Percentiles rank a stretch among this genome's conserved stretches.
Evolutionary conservation across 352 stramenopile species (phyloP).

Genomic region (Phytophthora cajani): DNA sequence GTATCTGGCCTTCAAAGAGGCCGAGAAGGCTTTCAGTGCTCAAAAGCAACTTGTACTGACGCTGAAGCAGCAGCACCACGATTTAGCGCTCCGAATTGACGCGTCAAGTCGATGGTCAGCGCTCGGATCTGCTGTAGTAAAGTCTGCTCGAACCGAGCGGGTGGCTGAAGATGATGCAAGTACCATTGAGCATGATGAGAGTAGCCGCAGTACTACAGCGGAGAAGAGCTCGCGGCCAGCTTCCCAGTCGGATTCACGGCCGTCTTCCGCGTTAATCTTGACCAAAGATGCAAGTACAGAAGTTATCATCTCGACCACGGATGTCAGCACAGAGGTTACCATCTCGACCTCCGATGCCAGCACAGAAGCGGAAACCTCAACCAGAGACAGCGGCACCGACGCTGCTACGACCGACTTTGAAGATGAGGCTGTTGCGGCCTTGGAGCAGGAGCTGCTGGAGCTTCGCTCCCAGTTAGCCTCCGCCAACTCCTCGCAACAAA

Average conservation of each 20-base stretch:
- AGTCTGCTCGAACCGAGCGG: constrained; percentile 11
- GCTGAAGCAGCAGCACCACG: constrained; percentile 60
- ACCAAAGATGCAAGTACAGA: constrained; percentile 8
- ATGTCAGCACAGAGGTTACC: not conserved
- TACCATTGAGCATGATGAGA: not conserved
- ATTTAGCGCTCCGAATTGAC: constrained; percentile 54
- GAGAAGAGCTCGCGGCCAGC: constrained; percentile 17
- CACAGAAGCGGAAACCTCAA: constrained; percentile 10
- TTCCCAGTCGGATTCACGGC: constrained; percentile 12
- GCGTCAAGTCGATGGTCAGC: constrained; percentile 58
- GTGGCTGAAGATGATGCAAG: not conserved
- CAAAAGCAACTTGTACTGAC: constrained; percentile 45
- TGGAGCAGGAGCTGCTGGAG: constrained; percentile 43
- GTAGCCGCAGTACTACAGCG: constrained; percentile 1
- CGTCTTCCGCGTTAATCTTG: constrained; percentile 1
- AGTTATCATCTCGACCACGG: constrained; percentile 16
- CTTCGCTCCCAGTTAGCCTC: constrained; percentile 37
- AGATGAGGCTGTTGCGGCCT: constrained; percentile 14
- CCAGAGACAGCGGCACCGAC: constrained; percentile 29
- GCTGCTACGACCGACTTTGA: constrained; percentile 2
- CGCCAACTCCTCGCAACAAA: not conserved
- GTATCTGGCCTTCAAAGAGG: constrained; percentile 80
- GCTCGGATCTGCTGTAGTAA: constrained; percentile 32
- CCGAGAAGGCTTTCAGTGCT: constrained; percentile 56
- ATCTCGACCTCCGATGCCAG: not conserved